Conservation (phyloP, 176 grass and related monocot species). For the Typha latifolia region DNA sequence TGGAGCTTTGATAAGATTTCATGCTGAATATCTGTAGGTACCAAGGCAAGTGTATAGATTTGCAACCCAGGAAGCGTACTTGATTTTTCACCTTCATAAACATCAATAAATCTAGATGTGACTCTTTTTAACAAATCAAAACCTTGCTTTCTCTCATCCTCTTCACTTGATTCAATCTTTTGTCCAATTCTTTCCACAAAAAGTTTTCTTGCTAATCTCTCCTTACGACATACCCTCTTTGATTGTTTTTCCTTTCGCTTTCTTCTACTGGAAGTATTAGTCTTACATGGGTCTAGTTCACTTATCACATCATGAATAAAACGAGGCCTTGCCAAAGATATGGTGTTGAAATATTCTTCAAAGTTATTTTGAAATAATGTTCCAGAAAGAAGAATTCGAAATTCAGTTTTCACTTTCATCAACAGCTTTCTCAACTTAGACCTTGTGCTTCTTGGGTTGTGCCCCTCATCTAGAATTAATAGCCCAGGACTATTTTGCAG, state of each 20-base stretch:
- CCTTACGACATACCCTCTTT: constrained; percentile 35
- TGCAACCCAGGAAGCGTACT: constrained; percentile 64
- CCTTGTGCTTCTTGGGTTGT: constrained; percentile 82
- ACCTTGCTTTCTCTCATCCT: constrained; percentile 33
- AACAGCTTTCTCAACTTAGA: constrained; percentile 68
- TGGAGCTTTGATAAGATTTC: constrained; percentile 44
- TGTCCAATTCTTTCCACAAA: constrained; percentile 82
- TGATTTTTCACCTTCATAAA: constrained; percentile 46
- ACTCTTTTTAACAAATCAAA: constrained; percentile 53
- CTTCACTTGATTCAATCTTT: constrained; percentile 54
- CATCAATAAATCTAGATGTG: constrained; percentile 63
- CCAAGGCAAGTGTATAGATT: constrained; percentile 63
- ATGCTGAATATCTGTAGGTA: constrained; percentile 48
- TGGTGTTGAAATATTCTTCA: constrained; percentile 89
- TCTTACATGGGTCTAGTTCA: constrained; percentile 24
- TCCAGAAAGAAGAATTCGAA: constrained; percentile 78
- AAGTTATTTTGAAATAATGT: constrained; percentile 96
- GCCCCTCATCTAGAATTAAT: constrained; percentile 87
- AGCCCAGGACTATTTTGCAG: constrained; percentile 66
- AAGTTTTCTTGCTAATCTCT: constrained; percentile 44
- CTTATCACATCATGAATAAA: constrained; percentile 63
- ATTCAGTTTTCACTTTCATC: constrained; percentile 90
- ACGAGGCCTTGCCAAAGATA: constrained; percentile 79
- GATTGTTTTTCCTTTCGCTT: constrained; percentile 7
- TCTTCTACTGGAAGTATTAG: constrained; percentile 10